Base-by-base conservation (phyloP, 2,329 filamentous ascomycete species). In the Helotiales sp. region DNA sequence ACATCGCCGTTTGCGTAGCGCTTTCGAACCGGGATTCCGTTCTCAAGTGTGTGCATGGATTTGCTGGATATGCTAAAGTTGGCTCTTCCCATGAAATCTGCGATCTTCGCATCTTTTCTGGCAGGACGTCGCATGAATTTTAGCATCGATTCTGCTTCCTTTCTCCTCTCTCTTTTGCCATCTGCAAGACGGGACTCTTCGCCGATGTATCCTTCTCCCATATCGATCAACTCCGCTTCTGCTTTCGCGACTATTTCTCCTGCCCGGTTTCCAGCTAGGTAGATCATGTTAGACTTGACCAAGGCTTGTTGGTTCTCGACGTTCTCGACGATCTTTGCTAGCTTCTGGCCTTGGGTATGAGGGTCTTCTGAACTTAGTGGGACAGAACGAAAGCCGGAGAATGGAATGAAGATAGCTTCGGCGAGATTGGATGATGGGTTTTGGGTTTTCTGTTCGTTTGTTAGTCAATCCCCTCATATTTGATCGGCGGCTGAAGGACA, bases 81-180 rank as follows among this genome's bases (percentile, higher is more conserved):
- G 1, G 34, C 43, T 32, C 30, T 32, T 45, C 24, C 1, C 17
- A 54, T 28, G 17, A 24, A 62, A n/a, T 66, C 43, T 17, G 54
- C 61, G 8, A 5, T 50, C 20, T 72, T 71, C 13, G 70, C 68
- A 55, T 74, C 70, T 20, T 74, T 63, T 28, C 72, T 72, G n/a
- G 77, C 72, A 55, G 76, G 71, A 40, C 77, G 73, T 55, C 78
- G 78, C 37, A 80, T 67, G n/a, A 75, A 72, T 68, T 77, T 70
- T 58, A 82, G 77, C 68, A 80, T 78, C 20, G 76, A 74, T 73
- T 81, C 82, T 5, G 79, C 79, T 62, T 79, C 37, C 55, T 55
- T 54, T 28, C 52, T 58, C 37, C 45, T 57, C 26, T 59, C n/a
- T 40, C 30, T 40, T 22, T 34, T 20, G n/a, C 26, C 15, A 8